Evolutionary conservation across 2,329 filamentous ascomycete species (phyloP).

Genomic region (Conoideocrella luteorostrata): DNA sequence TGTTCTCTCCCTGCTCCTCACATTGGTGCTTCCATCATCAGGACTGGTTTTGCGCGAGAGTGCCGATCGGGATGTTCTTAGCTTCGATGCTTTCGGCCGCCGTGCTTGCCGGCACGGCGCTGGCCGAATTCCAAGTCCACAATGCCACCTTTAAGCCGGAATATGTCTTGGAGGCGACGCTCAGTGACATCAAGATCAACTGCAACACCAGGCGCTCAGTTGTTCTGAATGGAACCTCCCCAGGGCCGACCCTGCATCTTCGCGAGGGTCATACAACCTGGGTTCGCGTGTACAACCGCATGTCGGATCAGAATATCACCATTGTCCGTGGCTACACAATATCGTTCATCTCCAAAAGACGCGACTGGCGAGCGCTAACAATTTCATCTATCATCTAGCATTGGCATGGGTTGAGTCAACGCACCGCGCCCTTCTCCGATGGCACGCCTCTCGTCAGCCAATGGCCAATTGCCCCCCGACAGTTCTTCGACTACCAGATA

Average conservation of each 20-base stretch:
- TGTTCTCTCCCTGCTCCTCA: no score
- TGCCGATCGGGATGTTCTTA: no score
- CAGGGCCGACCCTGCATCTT: slow-evolving; percentile 43
- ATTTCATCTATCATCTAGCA: slow-evolving; percentile 38
- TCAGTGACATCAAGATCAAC: slow-evolving; percentile 34
- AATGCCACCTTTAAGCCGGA: slow-evolving; percentile 6
- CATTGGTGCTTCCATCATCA: no score
- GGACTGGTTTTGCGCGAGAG: no score
- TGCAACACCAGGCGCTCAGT: slow-evolving; percentile 41
- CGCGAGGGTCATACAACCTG: slow-evolving; percentile 43
- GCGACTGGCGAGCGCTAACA: background rate
- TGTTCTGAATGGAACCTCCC: slow-evolving; percentile 46
- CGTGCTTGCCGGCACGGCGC: background rate
- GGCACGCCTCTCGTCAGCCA: slow-evolving; percentile 54
- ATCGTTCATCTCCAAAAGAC: no score
- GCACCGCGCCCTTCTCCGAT: slow-evolving; percentile 56
- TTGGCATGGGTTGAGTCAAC: slow-evolving; percentile 59
- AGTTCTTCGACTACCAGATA: slow-evolving; percentile 63
- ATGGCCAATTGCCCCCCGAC: slow-evolving; percentile 55
- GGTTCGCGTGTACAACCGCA: slow-evolving; percentile 54
- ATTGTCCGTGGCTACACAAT: slow-evolving; percentile 38
- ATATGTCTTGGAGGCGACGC: slow-evolving; percentile 6
- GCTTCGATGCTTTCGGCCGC: background rate
- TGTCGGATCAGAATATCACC: slow-evolving; percentile 44
- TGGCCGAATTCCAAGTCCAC: slow-evolving; percentile 3